Conservation (phyloP, 2,329 filamentous ascomycete genomes). For the Microsporum ferrugineum region DNA sequence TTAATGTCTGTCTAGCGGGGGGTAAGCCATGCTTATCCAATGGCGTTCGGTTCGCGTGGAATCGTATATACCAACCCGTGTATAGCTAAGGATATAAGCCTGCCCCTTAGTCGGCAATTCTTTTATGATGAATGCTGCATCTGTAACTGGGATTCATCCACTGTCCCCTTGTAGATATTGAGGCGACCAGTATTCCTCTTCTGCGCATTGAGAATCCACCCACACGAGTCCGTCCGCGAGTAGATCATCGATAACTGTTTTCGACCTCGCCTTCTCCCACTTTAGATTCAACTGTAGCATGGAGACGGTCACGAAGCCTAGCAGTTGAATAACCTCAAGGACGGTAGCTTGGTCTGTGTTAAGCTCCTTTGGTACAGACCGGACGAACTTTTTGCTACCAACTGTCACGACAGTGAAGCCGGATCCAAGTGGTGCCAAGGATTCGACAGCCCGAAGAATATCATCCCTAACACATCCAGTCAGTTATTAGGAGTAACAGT, state of each 20-base stretch:
- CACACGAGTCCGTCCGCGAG: conserved; percentile 82
- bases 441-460: conserved; percentile 76
- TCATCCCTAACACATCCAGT: conserved; percentile 52
- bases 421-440: conserved; percentile 73
- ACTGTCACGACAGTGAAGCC: conserved; percentile 78
- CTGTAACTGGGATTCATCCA: conserved; percentile 19
- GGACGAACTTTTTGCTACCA: conserved; percentile 74
- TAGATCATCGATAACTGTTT: conserved; percentile 82
- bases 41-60: no score
- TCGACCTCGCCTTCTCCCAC: conserved; percentile 75
- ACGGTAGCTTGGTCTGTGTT: conserved; percentile 90
- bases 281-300: conserved; percentile 78
- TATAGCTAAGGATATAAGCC: background rate
- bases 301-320: conserved; percentile 79
- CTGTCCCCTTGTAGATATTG: conserved; percentile 35
- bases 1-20: background rate
- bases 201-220: conserved; percentile 74
- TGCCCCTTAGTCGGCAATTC: background rate
- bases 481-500: background rate
- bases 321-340: conserved; percentile 76
- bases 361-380: conserved; percentile 86
- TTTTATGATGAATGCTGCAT: no score
- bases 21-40: no score
- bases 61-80: background rate
- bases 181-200: conserved; percentile 81